Evolutionary conservation across 306 rosid genomes (phyloP), one percentile per base, ranked within the genome.

Genomic region (Hippophae tibetana): DNA sequence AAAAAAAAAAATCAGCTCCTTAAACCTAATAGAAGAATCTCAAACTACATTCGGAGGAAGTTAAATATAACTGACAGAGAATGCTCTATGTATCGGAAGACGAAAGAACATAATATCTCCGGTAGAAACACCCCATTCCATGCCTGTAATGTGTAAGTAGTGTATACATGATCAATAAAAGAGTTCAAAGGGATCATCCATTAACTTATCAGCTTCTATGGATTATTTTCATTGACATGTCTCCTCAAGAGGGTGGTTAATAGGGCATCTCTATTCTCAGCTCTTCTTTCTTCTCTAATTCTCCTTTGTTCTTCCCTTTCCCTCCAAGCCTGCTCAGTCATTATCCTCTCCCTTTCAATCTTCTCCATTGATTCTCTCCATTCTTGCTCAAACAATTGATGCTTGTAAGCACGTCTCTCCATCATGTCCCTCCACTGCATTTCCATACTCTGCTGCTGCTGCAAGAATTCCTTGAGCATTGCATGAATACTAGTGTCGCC

Each of bases 281-380:
- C 89, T 67, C 90, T 76, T 69, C 57, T 69, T 62, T 90, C 97
- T 51, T 90, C 95, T 65, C 83, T 90, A 14, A 78, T 76, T 76
- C 75, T 81, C 72, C 97, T 80, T 69, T 82, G 83, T 51, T 90
- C 97, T 76, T 90, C 95, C 72, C 90, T 80, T 78, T 84, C 95
- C 81, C 94, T 84, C 95, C 97, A 84, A 42, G 78, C 79, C 75
- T 77, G 77, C 47, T 86, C 97, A 42, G 68, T 63, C 81, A 77
- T 65, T 76, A 90, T 63, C 62, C 95, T 82, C 79, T 86, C 97
- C 80, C 85, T 79, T 79, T 82, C 94, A 13, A 77, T 80, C 75
- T 77, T 84, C 71, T 80, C 86, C 95, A 90, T 86, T 1, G 81
- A 52, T 61, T 76, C 79, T 14, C 86, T 74, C 97, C 97, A 89